Conservation (phyloP, 805 yeast species). For the Ogataea siamensis region DNA sequence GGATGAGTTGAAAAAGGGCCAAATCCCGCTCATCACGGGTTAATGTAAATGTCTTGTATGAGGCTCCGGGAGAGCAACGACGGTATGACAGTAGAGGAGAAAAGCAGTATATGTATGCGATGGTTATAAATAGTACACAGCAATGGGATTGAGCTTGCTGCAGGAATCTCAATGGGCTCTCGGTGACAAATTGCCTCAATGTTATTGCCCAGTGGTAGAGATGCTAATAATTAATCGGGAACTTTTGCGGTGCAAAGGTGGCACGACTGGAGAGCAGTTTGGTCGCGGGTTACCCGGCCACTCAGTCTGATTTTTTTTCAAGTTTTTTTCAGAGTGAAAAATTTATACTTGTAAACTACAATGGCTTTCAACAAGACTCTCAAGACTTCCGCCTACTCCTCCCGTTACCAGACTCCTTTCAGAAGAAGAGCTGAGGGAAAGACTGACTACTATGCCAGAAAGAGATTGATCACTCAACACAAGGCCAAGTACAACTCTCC, state of each 20-base stretch:
- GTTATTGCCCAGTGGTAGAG: conserved; percentile 1
- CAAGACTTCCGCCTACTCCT: conserved; percentile 93
- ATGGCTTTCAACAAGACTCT: conserved; percentile 74
- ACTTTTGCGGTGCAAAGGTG: conserved; percentile 8
- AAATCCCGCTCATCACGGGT: conserved; percentile 35
- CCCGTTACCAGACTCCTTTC: conserved; percentile 99
- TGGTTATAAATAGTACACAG: background rate
- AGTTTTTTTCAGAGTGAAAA: conserved; percentile 10
- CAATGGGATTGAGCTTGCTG: background rate
- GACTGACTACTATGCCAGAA: conserved; percentile 99
- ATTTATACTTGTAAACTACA: conserved; percentile 29
- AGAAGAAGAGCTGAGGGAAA: conserved; percentile 99
- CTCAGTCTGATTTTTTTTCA: conserved; percentile 9
- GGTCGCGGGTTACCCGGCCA: conserved; percentile 16
- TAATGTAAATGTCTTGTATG: background rate
- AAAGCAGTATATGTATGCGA: background rate
- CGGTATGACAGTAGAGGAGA: background rate
- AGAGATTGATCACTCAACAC: conserved; percentile 99
- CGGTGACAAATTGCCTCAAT: conserved; percentile 1
- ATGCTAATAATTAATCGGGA: conserved; percentile 1
- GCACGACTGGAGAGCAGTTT: background rate
- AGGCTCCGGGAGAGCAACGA: background rate
- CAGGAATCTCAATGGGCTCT: background rate
- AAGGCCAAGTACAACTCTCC: conserved; percentile 99
- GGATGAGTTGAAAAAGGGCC: conserved; percentile 40